Evolutionary conservation across 148 eudicot genomes (phyloP).

Genomic region (Chenopodium formosanum): DNA sequence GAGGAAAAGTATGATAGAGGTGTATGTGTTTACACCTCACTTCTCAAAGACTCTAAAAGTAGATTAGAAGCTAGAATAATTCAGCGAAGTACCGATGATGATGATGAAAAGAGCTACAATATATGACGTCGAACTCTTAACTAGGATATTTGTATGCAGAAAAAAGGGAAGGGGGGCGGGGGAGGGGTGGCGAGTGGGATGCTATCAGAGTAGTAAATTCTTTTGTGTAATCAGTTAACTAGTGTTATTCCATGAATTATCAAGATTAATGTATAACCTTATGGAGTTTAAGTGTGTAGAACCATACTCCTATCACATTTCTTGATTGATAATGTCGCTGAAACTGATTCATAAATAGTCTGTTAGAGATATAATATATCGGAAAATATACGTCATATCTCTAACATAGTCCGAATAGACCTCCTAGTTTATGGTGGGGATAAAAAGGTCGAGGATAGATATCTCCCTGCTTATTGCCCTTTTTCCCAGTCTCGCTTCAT

Average conservation of each 20-base stretch:
- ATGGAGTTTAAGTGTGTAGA: background rate
- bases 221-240: slow-evolving; percentile 6
- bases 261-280: slow-evolving; percentile 1
- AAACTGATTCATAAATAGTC: no score
- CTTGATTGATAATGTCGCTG: background rate
- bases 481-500: no score
- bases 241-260: background rate
- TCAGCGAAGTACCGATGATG: background rate
- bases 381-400: no score
- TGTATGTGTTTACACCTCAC: background rate
- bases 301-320: background rate
- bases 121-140: background rate
- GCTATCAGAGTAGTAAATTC: background rate
- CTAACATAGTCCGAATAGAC: background rate
- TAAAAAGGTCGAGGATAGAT: background rate
- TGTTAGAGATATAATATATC: no score
- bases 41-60: background rate
- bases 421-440: background rate
- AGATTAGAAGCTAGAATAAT: background rate
- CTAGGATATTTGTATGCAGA: background rate
- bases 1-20: background rate
- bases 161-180: background rate
- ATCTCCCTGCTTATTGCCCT: no score
- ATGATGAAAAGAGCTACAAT: background rate
- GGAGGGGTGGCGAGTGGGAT: no score